A percentile compares a stretch with the other conserved stretches of the same genome.
phyloP scores from a whole-genome alignment of 2,329 filamentous ascomycete genomes.

The Cyphellophora europaea region DNA sequence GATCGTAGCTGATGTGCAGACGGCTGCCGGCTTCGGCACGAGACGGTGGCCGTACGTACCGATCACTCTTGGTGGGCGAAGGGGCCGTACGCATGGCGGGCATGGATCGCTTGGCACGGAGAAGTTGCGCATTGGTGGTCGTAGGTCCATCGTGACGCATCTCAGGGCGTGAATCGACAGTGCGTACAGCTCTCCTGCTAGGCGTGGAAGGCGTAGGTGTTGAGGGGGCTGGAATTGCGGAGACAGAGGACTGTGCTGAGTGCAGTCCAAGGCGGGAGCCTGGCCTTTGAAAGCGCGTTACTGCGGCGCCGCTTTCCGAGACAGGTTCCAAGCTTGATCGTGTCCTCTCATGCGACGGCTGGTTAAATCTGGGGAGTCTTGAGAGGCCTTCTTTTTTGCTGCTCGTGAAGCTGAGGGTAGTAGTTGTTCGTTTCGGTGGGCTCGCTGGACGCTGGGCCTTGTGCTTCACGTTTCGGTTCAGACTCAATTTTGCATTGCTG shows the following conservation, averaged over 20 bases:
- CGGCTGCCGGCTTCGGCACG: slow-evolving; percentile 27
- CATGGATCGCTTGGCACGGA: slow-evolving; percentile 53
- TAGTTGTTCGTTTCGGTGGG: slow-evolving; percentile 53
- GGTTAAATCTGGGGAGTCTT: slow-evolving; percentile 63
- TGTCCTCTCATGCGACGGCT: slow-evolving; percentile 49
- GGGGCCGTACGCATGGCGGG: slow-evolving; percentile 41
- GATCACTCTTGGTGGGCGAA: slow-evolving; percentile 21
- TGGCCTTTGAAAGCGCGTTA: slow-evolving; percentile 52
- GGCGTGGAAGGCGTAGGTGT: slow-evolving; percentile 51
- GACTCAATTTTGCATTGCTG: slow-evolving; percentile 66
- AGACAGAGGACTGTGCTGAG: slow-evolving; percentile 58
- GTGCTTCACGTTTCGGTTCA: slow-evolving; percentile 87
- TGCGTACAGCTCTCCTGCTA: slow-evolving; percentile 49
- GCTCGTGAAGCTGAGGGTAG: slow-evolving; percentile 86
- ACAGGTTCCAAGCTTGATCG: slow-evolving; percentile 81
- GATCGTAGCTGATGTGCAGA: slow-evolving; percentile 45
- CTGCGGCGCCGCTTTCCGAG: slow-evolving; percentile 74
- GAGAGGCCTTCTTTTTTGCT: slow-evolving; percentile 54
- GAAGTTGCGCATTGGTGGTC: slow-evolving; percentile 43
- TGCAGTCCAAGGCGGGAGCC: slow-evolving; percentile 58
- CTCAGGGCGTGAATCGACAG: slow-evolving; percentile 26
- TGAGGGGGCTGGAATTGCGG: slow-evolving; percentile 49
- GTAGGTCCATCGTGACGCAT: slow-evolving; percentile 35
- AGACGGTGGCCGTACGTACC: slow-evolving; percentile 29
- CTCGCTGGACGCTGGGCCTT: slow-evolving; percentile 63